These are phyloP conservation scores for Isabelozyma heimii DNA, from an alignment of 805 yeast genomes.

Conservation along the genomic window DNA sequence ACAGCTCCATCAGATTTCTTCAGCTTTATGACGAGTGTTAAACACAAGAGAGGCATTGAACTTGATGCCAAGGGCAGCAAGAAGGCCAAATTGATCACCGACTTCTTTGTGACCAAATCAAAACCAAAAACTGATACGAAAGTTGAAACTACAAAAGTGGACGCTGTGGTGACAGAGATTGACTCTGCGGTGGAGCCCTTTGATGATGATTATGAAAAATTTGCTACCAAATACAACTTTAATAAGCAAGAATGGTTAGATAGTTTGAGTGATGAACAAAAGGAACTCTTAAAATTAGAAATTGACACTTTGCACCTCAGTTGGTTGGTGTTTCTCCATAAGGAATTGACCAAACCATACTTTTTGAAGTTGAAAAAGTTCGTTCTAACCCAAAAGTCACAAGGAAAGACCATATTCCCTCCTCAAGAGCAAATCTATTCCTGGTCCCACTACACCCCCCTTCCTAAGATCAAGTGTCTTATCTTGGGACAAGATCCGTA, in stretches of 20 bases:
- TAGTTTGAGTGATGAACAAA: constrained; percentile 46
- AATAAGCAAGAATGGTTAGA: constrained; percentile 52
- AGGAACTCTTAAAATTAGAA: constrained; percentile 59
- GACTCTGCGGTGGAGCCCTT: not conserved
- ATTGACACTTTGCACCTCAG: constrained; percentile 65
- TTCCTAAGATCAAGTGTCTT: constrained; percentile 69
- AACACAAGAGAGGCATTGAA: not conserved
- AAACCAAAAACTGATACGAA: not conserved
- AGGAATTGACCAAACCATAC: constrained; percentile 81
- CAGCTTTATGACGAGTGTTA: not conserved
- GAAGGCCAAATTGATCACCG: constrained; percentile 14
- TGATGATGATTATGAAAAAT: constrained; percentile 8
- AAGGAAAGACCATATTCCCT: constrained; percentile 65
- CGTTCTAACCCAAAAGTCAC: constrained; percentile 43
- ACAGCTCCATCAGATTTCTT: not conserved
- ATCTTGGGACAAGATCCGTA: constrained; percentile 96
- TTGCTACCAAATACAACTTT: constrained; percentile 28
- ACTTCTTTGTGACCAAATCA: constrained; percentile 11
- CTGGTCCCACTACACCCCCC: constrained; percentile 86
- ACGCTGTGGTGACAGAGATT: constrained; percentile 1
- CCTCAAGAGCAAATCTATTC: constrained; percentile 76
- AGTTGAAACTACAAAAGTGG: not conserved
- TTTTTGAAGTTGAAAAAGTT: constrained; percentile 72
- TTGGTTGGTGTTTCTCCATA: constrained; percentile 71
- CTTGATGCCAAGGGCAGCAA: not conserved